Evolutionary conservation across 768 basidiomycete genomes (phyloP), one percentile per base, ranked within the genome.

Genomic region (Megacollybia marginata): DNA sequence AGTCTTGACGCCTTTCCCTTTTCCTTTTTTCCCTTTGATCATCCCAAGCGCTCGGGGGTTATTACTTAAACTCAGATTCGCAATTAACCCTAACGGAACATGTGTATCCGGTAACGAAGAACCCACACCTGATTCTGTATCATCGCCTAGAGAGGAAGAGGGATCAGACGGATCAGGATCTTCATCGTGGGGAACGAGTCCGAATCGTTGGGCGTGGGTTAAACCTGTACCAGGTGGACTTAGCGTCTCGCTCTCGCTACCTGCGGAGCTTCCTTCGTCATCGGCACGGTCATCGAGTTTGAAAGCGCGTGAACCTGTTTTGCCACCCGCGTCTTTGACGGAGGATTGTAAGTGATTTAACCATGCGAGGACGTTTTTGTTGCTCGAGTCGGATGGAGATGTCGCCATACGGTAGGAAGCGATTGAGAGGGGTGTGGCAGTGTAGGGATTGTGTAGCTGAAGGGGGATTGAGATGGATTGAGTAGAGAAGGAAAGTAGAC

Each of bases 371-470:
- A 88, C 75, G 51, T 80, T 79, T 31, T 75, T 64, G 50, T 88
- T 87, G 55, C 78, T 78, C 47, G 76, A 73, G 57, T 90, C 87
- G 5, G 82, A 82, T 3, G 86, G 82, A 0, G 86, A 85, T 0
- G 85, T 86, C 5, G 87, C 85, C 76, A 82, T 76, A 35, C 83
- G 75, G 59, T 88, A 89, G 2, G 87, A 85, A 5, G 83, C 84
- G 53, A 89, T 87, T 2, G 85, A 80, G 48, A 90, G 72, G 5
- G 88, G 87, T 0, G 86, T 89, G 8, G 88, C 85, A 44, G 79
- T 69, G 62, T 88, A 90, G 2, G 88, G 88, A 54, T 89, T 89
- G 56, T 90, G 88, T 31, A 90, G 66, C 83, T 87, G 63, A 6
- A n/a, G n/a, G 33, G 45, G n/a, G 36, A 18, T 33, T 45, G 8